Percentiles rank a stretch among this genome's conserved stretches.
These are phyloP conservation scores for Ceratocystiopsis minuta DNA, from an alignment of 2,329 filamentous ascomycete species.

Conservation along the genomic window DNA sequence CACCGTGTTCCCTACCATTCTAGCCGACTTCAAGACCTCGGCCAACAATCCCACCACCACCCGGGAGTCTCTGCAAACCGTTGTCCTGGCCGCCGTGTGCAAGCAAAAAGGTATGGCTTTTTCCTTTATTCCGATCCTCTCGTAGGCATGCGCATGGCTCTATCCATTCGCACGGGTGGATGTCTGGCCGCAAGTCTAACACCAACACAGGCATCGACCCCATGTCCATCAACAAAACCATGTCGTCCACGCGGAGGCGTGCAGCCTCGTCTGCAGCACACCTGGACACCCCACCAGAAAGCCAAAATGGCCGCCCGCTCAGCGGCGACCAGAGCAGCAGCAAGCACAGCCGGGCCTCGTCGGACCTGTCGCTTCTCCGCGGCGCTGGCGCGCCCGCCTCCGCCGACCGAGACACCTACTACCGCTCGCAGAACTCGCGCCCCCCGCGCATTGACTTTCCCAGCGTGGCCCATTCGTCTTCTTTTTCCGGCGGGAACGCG, in stretches of 20 bases:
- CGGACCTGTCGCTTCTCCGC: constrained; percentile 45
- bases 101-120: constrained; percentile 44
- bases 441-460: constrained; percentile 30
- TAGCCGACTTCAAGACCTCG: constrained; percentile 59
- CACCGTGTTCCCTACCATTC: constrained; percentile 46
- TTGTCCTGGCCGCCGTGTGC: constrained; percentile 53
- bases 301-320: constrained; percentile 28
- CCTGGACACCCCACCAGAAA: constrained; percentile 35
- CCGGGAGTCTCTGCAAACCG: constrained; percentile 56
- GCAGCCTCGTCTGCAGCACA: constrained; percentile 46
- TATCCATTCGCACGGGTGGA: too few species aligned
- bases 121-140: too few species aligned
- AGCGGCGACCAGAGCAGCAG: constrained; percentile 35
- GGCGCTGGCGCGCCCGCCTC: constrained; percentile 29
- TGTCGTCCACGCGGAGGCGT: constrained; percentile 23
- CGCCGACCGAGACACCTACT: constrained; percentile 17
- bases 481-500: constrained; percentile 12
- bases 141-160: not conserved
- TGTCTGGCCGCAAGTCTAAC: too few species aligned
- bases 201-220: not conserved
- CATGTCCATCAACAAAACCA: too few species aligned
- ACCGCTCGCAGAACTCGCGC: constrained; percentile 24
- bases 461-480: constrained; percentile 10
- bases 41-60: constrained; percentile 51
- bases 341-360: constrained; percentile 36